Base-by-base conservation (phyloP, 306 rosid genomes). In the Vigna radiata region DNA sequence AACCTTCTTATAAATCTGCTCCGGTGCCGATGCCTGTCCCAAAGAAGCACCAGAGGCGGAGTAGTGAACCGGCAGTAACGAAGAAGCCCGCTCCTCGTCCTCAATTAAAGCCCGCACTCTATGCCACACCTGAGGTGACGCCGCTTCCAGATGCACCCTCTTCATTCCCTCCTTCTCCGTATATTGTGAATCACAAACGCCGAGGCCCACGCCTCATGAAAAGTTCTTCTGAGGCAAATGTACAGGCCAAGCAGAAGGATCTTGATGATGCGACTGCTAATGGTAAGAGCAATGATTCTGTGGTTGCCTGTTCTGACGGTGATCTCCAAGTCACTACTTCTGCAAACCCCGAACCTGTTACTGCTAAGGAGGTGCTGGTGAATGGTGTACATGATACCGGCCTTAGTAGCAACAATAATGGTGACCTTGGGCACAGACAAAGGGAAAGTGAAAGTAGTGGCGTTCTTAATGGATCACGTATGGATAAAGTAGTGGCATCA, bases 141-240 rank as follows among this genome's bases (percentile, higher is more conserved):
- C 96, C 97, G 1, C 89, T 92, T 27, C 98, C 97, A 0, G 98
- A 89, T 89, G 85, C 91, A 1, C 97, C 97, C 12, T 86, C 97
- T 15, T 95, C 96, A 0, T 95, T 89, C 75, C 80, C 96, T 23
- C 96, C 98, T 60, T 92, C 97, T 9, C 98, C 98, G 0, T 95
- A 95, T 86, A 87, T 95, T 33, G 78, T 95, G 77, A 90, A 95
- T 77, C 98, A 95, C 79, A 95, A 95, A 81, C 91, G 98, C 3
- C 98, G 98, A 31, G 98, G 98, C 19, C 95, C 97, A 5, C 93
- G 98, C 9, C 92, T 95, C 23, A 69, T 79, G 41, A 92, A 95
- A 86, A 90, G 96, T 75, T 89, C 73, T 39, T 95, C 97, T 0
- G 96, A 88, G 86, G 90, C 82, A 46, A 87, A 87, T 68, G 95